Percentiles rank a stretch among this genome's conserved stretches.
Evolutionary conservation across 2,329 filamentous ascomycete species (phyloP).

Genomic region (Diplodia scrobiculata): DNA sequence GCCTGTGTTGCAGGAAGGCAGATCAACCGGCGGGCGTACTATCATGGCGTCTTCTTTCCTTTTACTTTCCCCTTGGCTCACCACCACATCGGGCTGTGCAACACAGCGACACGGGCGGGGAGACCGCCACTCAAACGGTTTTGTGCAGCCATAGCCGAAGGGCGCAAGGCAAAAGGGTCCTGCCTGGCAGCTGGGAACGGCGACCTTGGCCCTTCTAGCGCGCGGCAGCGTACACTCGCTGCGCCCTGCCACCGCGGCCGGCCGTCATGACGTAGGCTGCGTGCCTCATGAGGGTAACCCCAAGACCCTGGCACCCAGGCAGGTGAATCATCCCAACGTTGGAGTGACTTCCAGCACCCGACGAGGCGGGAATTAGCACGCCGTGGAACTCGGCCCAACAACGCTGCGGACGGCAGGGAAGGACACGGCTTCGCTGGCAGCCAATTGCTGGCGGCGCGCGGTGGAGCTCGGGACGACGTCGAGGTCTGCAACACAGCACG

Average conservation of each 20-base stretch:
- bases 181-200: not conserved
- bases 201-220: slow-evolving; percentile 8
- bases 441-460: not conserved
- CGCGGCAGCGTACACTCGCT: slow-evolving; percentile 6
- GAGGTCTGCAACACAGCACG: no score
- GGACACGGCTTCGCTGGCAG: slow-evolving; percentile 1
- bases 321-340: not conserved
- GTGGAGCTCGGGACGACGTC: no score
- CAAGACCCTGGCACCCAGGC: not conserved
- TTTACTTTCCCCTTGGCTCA: not conserved
- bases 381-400: slow-evolving; percentile 2
- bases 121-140: slow-evolving; percentile 11
- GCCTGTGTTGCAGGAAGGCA: not conserved
- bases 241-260: slow-evolving; percentile 10
- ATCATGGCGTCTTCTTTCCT: not conserved
- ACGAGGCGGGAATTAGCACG: not conserved
- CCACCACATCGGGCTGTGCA: not conserved
- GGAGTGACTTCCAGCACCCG: not conserved
- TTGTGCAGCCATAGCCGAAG: slow-evolving; percentile 16
- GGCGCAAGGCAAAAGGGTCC: not conserved
- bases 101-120: not conserved
- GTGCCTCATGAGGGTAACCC: slow-evolving; percentile 16
- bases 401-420: not conserved
- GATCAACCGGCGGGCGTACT: not conserved
- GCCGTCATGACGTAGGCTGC: slow-evolving; percentile 20